A percentile compares a stretch with the other conserved stretches of the same genome.
These are phyloP conservation scores for Daldinia sp. DNA, from an alignment of 2,329 filamentous ascomycete genomes.

Conservation along the genomic window DNA sequence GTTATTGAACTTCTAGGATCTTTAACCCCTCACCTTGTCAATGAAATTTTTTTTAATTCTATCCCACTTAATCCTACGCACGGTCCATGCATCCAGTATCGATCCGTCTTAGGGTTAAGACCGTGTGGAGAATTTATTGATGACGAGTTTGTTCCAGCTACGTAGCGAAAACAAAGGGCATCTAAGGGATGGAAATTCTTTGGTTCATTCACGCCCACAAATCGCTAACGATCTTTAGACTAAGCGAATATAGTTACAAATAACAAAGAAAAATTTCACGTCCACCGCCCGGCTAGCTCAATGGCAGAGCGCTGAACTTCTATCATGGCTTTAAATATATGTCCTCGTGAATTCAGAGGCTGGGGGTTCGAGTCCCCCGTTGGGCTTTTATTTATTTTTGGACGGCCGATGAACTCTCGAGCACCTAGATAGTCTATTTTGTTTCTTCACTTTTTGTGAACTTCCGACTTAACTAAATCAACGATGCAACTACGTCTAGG, in stretches of 20 bases:
- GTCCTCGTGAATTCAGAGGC: conserved; percentile 3
- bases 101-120: background rate
- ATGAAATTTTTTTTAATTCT: background rate
- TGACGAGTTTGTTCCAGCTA: background rate
- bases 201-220: background rate
- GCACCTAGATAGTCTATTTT: background rate
- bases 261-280: background rate
- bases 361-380: conserved; percentile 11
- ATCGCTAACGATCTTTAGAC: background rate
- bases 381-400: conserved; percentile 1
- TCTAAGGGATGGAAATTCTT: conserved; percentile 4
- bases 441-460: background rate
- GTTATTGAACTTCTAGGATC: background rate
- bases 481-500: background rate
- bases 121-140: background rate
- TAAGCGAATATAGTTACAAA: background rate
- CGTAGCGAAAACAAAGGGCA: background rate
- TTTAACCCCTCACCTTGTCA: background rate
- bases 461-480: background rate
- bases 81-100: background rate
- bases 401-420: background rate
- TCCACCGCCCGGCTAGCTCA: conserved; percentile 1
- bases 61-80: conserved; percentile 3
- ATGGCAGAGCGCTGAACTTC: conserved; percentile 11
- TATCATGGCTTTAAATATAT: background rate